Percentiles rank a stretch among this genome's conserved stretches.
These are phyloP conservation scores for Combretum micranthum DNA, from an alignment of 345 rosid species.

Conservation along the genomic window DNA sequence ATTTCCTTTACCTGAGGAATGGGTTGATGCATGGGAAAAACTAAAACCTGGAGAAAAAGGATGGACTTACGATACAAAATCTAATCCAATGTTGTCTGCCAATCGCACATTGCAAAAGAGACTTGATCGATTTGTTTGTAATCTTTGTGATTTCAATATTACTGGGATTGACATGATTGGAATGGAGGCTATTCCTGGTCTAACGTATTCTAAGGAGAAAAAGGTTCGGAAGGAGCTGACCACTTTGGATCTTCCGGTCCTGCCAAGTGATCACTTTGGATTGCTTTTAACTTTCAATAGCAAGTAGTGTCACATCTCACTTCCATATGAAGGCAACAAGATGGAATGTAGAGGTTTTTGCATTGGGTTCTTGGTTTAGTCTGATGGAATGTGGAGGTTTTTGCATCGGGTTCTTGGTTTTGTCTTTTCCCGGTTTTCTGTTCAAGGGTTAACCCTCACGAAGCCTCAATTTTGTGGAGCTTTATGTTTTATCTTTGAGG, in stretches of 20 bases:
- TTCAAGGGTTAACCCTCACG: no score
- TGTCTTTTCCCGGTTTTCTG: no score
- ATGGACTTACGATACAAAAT: constrained; percentile 87
- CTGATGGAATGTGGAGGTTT: no score
- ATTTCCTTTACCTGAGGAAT: constrained; percentile 62
- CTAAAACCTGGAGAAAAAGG: constrained; percentile 65
- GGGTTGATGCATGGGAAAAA: constrained; percentile 80
- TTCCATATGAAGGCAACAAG: no score
- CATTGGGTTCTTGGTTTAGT: no score
- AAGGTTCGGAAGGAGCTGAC: constrained; percentile 50
- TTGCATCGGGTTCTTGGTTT: no score
- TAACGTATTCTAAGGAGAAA: constrained; percentile 75
- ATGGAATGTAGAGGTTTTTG: no score
- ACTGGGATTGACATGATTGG: constrained; percentile 72
- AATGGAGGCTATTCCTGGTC: constrained; percentile 67
- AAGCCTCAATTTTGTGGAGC: no score
- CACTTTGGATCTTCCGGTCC: constrained; percentile 71
- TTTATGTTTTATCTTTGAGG: no score
- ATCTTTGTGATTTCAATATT: constrained; percentile 55
- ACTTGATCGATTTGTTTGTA: constrained; percentile 68
- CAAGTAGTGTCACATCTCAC: constrained; percentile 1
- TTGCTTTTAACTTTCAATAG: constrained; percentile 62
- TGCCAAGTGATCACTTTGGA: constrained; percentile 96
- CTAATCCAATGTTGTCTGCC: constrained; percentile 79
- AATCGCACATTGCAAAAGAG: constrained; percentile 68